A percentile compares a stretch with the other conserved stretches of the same genome.
Evolutionary conservation across 2,329 filamentous ascomycete genomes (phyloP).

Genomic region (Calonectria multiphialidica): DNA sequence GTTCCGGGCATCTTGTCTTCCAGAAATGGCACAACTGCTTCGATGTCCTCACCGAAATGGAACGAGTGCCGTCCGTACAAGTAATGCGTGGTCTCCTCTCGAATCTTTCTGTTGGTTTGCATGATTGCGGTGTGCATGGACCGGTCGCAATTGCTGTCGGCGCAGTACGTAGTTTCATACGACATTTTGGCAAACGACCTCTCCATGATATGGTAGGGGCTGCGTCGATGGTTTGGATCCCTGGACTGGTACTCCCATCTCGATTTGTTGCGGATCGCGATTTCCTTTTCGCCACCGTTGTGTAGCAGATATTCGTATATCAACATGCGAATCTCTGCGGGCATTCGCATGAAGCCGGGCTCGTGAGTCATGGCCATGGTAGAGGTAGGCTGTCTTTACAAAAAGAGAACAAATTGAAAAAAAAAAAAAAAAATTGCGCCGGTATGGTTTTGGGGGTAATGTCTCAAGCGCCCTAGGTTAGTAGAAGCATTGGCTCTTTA

Average conservation of each 20-base stretch:
- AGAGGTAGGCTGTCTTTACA: neutral
- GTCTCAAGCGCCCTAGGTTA: neutral
- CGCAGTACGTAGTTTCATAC: constrained; percentile 66
- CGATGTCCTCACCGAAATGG: constrained; percentile 70
- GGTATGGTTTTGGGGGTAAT: neutral
- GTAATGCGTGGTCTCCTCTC: constrained; percentile 67
- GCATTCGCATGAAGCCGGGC: constrained; percentile 49
- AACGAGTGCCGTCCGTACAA: constrained; percentile 69
- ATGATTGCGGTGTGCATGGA: constrained; percentile 59
- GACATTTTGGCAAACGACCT: constrained; percentile 54
- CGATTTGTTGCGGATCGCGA: constrained; percentile 56
- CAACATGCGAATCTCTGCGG: constrained; percentile 56
- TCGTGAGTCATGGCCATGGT: constrained; percentile 34
- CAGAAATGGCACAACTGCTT: constrained; percentile 71
- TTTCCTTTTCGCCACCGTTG: constrained; percentile 51
- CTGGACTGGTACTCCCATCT: constrained; percentile 37
- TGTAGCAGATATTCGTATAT: constrained; percentile 60
- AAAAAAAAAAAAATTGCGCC: too few species aligned
- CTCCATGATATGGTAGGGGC: constrained; percentile 57
- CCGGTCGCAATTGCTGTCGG: constrained; percentile 32
- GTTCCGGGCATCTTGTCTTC: constrained; percentile 65
- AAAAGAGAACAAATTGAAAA: neutral
- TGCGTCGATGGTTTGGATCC: constrained; percentile 42
- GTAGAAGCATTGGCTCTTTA: constrained; percentile 1
- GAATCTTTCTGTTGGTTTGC: constrained; percentile 59